phyloP scores from a whole-genome alignment of 2,329 filamentous ascomycete species.

The Sphaerulina populicola region DNA sequence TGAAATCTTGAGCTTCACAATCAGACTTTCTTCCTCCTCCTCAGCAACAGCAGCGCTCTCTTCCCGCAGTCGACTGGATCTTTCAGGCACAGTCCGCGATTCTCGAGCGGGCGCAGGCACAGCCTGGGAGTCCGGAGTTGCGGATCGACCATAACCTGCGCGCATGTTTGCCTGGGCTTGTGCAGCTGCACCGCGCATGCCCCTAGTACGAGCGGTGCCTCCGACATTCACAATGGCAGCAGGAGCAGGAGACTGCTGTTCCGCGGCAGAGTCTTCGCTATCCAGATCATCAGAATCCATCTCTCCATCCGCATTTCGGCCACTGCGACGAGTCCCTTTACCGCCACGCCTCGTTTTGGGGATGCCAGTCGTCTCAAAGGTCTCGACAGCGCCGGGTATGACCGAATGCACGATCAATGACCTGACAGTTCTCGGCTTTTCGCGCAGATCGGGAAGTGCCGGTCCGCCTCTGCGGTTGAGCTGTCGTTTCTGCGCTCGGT shows the following conservation, averaged over 20 bases:
- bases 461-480: conserved; percentile 90
- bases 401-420: conserved; percentile 89
- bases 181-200: conserved; percentile 79
- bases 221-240: conserved; percentile 47
- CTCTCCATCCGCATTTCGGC: conserved; percentile 43
- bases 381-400: conserved; percentile 73
- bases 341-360: conserved; percentile 55
- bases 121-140: conserved; percentile 68
- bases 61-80: conserved; percentile 58
- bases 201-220: conserved; percentile 76
- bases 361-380: conserved; percentile 74
- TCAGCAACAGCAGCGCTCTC: conserved; percentile 67
- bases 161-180: conserved; percentile 80
- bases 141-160: conserved; percentile 65
- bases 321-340: conserved; percentile 47
- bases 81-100: conserved; percentile 53
- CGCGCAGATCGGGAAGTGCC: conserved; percentile 88
- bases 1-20: conserved; percentile 67
- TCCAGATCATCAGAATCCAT: conserved; percentile 87
- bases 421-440: conserved; percentile 84
- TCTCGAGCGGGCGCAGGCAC: conserved; percentile 58
- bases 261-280: conserved; percentile 76
- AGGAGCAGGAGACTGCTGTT: conserved; percentile 58
- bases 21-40: conserved; percentile 53
- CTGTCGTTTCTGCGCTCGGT: conserved; percentile 87